Evolutionary conservation across 73 alveolate genomes (phyloP), one percentile per base, ranked within the genome.

Genomic region (Paramecium tetraurelia): DNA sequence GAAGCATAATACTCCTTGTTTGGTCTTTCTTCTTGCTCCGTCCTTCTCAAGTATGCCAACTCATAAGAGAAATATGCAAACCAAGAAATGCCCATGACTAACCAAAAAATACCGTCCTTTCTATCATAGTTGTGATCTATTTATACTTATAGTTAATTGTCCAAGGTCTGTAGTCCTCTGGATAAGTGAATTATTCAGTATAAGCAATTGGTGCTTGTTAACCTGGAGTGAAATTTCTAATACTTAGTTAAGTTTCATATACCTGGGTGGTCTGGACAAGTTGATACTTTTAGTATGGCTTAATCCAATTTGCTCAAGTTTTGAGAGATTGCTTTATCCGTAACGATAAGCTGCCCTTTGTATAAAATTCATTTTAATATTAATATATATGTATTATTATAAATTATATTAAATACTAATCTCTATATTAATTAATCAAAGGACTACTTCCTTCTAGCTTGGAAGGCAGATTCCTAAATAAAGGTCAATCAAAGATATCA

Each of bases 121-220:
- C 84, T 63, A 31, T 31, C 20, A 63, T 31, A 11, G 29, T 31
- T 63, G 21, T 11, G 14, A 3, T 11, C 4, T 9, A 27, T 27
- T 63, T 31, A 4, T 63, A 63, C 84, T 63, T 63, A 63, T 63
- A 63, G 31, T 63, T 63, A 63, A 63, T 9, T 31, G 84, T 63
- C 84, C 84, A 63, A 31, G 84, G 84, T 63, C 84, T 63, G 31
- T 63, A 63, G 12, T 63, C 84, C 21, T 24, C 9, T 63, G 84
- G 84, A 20, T 63, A 63, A 12, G 29, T 24, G 46, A 63, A 63
- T 31, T 63, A 18, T 18, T 63, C 84, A 63, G 3, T 27, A 63
- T 63, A 63, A 63, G 84, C 84, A 10, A 4, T 31, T 22, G 84
- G 84, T 27, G 84, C 84, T 63, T 63, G 24, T 63, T 63, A 11